Conservation (phyloP, 305 asterid genomes). For the Stenogyne calaminthoides region DNA sequence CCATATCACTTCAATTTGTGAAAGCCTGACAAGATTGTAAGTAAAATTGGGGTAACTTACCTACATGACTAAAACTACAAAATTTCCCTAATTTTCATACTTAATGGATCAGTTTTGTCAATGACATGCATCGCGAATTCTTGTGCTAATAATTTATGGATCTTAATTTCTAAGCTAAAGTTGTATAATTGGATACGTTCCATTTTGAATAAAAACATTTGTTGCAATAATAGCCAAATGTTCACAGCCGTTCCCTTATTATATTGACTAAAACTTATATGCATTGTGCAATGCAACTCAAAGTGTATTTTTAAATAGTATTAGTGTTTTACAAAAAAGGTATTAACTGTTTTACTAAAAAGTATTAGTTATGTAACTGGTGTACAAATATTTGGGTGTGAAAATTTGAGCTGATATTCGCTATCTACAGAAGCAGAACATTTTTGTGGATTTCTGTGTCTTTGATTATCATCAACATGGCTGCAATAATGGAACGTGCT, state of each 20-base stretch:
- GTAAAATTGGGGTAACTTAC: no score
- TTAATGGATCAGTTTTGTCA: not conserved
- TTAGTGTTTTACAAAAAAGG: no score
- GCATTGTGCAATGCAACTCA: no score
- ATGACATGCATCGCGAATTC: not conserved
- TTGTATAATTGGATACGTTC: not conserved
- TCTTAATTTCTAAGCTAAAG: not conserved
- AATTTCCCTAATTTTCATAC: not conserved
- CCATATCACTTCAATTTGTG: no score
- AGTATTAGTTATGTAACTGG: no score
- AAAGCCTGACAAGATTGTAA: no score
- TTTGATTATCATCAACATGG: conserved; percentile 86
- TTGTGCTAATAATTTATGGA: not conserved
- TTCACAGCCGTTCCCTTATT: not conserved
- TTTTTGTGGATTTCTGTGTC: conserved; percentile 86
- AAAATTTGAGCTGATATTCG: conserved; percentile 19
- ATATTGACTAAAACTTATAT: no score
- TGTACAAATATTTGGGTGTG: conserved; percentile 1
- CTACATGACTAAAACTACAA: no score
- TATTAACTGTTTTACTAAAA: no score
- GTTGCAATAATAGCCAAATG: not conserved
- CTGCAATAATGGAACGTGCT: conserved; percentile 98
- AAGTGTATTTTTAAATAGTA: no score
- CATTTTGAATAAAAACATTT: not conserved
- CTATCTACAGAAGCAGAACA: conserved; percentile 52